Conservation (phyloP, 345 rosid species). For the Moringa oleifera region DNA sequence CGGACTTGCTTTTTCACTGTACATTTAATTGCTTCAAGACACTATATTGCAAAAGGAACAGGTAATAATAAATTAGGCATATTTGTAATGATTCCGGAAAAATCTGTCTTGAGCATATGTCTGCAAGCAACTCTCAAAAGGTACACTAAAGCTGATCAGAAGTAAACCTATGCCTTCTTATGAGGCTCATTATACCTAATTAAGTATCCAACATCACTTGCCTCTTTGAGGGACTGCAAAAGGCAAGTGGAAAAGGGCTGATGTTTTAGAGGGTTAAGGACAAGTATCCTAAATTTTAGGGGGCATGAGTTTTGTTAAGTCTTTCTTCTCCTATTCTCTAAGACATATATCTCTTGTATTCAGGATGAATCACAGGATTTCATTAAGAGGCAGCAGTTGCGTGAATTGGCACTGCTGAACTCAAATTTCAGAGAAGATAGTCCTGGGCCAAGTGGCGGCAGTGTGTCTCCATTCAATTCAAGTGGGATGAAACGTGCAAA, state of each 20-base stretch:
- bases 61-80: not conserved
- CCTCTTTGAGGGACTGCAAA: too few relatives aligned
- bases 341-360: conserved; percentile 6
- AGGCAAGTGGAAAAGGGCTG: too few relatives aligned
- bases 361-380: conserved; percentile 97
- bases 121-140: too few relatives aligned
- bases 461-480: conserved; percentile 90
- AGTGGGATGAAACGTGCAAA: conserved; percentile 97
- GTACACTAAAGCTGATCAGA: too few relatives aligned
- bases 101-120: not conserved
- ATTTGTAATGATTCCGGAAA: not conserved
- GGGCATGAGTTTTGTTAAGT: not conserved
- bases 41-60: not conserved
- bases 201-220: too few relatives aligned
- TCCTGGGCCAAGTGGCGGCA: conserved; percentile 95
- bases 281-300: too few relatives aligned
- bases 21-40: not conserved
- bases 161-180: too few relatives aligned
- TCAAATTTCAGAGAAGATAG: conserved; percentile 94
- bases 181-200: too few relatives aligned
- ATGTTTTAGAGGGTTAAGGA: too few relatives aligned
- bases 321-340: not conserved
- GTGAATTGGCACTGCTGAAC: conserved; percentile 85
- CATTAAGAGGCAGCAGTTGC: conserved; percentile 93
- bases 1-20: conserved; percentile 5